Conservation (phyloP, 176 grass and related monocot species). For the Pontederia crassipes region DNA sequence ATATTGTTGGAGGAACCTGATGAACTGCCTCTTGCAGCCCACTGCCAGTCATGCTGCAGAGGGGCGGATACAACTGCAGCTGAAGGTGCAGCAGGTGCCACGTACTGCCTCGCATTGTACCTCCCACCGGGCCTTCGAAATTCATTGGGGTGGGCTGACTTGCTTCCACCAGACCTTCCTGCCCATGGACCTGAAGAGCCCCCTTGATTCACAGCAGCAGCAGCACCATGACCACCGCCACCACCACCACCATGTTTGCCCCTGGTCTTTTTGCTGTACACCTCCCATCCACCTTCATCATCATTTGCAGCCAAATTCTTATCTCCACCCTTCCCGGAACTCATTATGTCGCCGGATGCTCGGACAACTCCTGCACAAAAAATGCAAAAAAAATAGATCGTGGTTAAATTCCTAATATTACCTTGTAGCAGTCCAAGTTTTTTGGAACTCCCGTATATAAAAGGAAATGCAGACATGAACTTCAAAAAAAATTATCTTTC, state of each 20-base stretch:
- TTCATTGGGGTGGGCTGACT: conserved; percentile 22
- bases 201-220: conserved; percentile 26
- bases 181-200: conserved; percentile 18
- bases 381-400: too few relatives aligned
- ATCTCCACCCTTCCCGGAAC: conserved; percentile 16
- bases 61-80: conserved; percentile 29
- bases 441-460: too few relatives aligned
- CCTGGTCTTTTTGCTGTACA: conserved; percentile 38
- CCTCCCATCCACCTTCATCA: conserved; percentile 56
- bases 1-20: conserved; percentile 14
- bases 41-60: conserved; percentile 45
- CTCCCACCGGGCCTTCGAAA: conserved; percentile 27
- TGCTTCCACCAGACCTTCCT: conserved; percentile 30
- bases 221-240: conserved; percentile 11
- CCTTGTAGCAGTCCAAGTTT: too few relatives aligned
- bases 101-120: conserved; percentile 25
- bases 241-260: conserved; percentile 25
- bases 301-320: not conserved
- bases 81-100: conserved; percentile 24
- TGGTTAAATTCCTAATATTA: too few relatives aligned
- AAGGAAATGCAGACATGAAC: too few relatives aligned
- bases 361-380: too few relatives aligned
- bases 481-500: too few relatives aligned
- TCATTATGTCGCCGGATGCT: conserved; percentile 8
- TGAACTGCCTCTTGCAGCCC: conserved; percentile 35